Conservation (phyloP, 306 rosid genomes). For the Fragaria ananassa region DNA sequence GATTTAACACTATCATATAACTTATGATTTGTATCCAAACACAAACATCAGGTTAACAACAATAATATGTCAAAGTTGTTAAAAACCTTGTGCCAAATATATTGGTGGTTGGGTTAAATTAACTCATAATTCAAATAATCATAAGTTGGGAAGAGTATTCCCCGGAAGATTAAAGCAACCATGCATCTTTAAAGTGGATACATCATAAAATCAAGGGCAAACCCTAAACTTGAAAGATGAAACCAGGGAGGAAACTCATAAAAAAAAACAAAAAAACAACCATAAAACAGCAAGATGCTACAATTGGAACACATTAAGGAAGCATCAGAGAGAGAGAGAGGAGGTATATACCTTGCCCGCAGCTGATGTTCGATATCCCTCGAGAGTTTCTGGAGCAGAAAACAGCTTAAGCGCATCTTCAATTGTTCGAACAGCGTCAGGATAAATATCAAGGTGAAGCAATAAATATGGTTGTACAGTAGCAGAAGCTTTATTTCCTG, state of each 20-base stretch:
- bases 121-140: not conserved
- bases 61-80: not conserved
- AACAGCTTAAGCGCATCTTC: constrained; percentile 85
- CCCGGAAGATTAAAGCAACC: not conserved
- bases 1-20: not conserved
- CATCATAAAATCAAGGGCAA: not conserved
- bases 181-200: not conserved
- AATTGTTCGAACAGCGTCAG: constrained; percentile 65
- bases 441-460: constrained; percentile 89
- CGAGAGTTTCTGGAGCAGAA: constrained; percentile 87
- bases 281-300: not conserved
- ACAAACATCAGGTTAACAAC: not conserved
- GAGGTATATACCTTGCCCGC: constrained; percentile 64
- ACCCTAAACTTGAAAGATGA: not conserved
- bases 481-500: constrained; percentile 64
- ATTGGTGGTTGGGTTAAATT: not conserved
- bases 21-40: not conserved
- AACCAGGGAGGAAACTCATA: not conserved
- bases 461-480: constrained; percentile 74
- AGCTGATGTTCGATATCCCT: constrained; percentile 75
- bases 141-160: not conserved
- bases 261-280: not conserved
- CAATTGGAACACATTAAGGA: not conserved
- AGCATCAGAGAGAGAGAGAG: not conserved
- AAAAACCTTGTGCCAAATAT: not conserved